Conservation (phyloP, 495 filamentous ascomycete genomes). For the Choiromyces venosus region DNA sequence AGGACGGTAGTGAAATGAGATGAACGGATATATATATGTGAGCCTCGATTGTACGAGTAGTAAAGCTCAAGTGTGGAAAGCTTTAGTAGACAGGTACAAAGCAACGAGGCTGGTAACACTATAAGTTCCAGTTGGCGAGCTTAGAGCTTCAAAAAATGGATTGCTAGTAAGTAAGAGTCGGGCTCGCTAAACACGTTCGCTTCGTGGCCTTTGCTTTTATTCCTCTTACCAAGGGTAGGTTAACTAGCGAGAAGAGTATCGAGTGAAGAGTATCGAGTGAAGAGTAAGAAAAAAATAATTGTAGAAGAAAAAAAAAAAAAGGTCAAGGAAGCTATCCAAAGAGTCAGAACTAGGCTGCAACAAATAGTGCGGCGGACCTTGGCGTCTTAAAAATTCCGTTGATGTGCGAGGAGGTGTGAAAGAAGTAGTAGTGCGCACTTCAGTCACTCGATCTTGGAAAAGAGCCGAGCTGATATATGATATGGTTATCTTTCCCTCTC, state of each 20-base stretch:
- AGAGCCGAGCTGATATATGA: slow-evolving; percentile 36
- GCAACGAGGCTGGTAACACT: not conserved
- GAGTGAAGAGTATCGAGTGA: not conserved
- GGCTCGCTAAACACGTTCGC: not conserved
- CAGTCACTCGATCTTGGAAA: slow-evolving; percentile 20
- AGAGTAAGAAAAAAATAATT: not conserved
- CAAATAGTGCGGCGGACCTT: not conserved
- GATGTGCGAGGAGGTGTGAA: not conserved
- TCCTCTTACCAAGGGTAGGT: not conserved
- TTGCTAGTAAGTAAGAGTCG: not conserved
- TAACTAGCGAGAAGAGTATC: not conserved
- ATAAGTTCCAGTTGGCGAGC: not conserved
- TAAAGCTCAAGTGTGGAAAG: not conserved
- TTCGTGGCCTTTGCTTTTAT: not conserved
- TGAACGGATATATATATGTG: not conserved
- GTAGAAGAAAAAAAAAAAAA: not conserved
- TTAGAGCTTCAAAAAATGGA: not conserved
- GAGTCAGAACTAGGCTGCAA: not conserved
- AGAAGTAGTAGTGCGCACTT: slow-evolving; percentile 6
- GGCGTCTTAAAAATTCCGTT: slow-evolving; percentile 1
- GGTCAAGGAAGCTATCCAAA: not conserved
- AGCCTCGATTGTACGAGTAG: not conserved
- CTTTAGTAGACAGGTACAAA: not conserved
- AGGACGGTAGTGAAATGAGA: not conserved
- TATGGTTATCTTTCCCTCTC: slow-evolving; percentile 15